A percentile compares a stretch with the other conserved stretches of the same genome.
phyloP scores from a whole-genome alignment of 2,329 filamentous ascomycete species.

The Neonectria ditissima region DNA sequence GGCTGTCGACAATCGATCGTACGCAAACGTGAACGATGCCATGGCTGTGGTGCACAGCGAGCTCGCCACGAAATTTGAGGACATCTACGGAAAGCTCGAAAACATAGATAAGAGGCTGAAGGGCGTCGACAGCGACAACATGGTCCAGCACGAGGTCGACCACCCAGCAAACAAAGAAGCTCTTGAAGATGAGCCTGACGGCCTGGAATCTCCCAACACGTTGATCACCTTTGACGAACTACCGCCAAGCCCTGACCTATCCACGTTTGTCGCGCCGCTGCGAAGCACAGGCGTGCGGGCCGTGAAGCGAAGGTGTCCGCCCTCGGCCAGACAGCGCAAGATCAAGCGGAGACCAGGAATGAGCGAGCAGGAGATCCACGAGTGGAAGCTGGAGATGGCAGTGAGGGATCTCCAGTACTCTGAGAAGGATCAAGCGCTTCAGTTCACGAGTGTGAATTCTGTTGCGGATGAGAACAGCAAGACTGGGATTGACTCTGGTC shows the following conservation, averaged over 20 bases:
- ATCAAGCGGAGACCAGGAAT: slow-evolving; percentile 2
- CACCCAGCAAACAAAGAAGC: background rate
- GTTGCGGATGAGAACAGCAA: background rate
- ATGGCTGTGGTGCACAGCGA: background rate
- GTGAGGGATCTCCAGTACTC: background rate
- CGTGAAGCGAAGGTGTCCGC: slow-evolving; percentile 14
- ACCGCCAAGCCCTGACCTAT: slow-evolving; percentile 23
- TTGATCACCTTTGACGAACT: slow-evolving; percentile 19
- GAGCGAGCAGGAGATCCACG: background rate
- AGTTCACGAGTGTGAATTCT: background rate
- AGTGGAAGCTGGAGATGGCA: background rate
- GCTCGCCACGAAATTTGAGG: background rate
- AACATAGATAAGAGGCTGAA: background rate
- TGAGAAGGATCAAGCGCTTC: background rate
- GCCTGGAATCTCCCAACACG: background rate
- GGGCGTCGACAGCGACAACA: background rate
- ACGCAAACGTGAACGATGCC: background rate
- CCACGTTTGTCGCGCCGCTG: slow-evolving; percentile 24
- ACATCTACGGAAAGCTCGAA: background rate
- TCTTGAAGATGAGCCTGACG: background rate
- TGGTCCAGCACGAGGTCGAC: background rate
- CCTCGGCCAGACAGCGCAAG: background rate
- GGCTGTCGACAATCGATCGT: background rate
- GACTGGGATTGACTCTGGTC: background rate
- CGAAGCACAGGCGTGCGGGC: slow-evolving; percentile 34